phyloP scores from a whole-genome alignment of 345 rosid genomes.

The Aquilaria malaccensis region DNA sequence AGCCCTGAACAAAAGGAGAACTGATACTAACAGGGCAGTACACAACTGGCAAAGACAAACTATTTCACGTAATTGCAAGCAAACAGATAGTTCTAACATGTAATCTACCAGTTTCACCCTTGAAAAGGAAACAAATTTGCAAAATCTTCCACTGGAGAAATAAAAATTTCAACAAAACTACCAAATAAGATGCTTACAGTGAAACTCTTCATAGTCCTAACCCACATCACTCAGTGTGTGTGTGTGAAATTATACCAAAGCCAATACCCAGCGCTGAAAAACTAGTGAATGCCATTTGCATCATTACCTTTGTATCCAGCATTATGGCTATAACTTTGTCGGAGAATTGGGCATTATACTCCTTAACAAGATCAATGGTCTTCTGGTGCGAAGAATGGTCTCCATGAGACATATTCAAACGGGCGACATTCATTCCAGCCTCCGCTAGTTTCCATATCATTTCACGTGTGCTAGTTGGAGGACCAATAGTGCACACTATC shows the following conservation, averaged over 20 bases:
- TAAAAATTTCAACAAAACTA: neutral
- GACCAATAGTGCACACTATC: constrained; percentile 94
- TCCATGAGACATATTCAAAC: constrained; percentile 95
- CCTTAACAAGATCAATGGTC: constrained; percentile 82
- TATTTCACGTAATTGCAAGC: too few relatives aligned
- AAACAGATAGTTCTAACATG: too few relatives aligned
- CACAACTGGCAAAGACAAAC: too few relatives aligned
- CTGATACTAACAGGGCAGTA: too few relatives aligned
- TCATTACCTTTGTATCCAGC: constrained; percentile 88
- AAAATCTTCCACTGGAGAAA: too few relatives aligned
- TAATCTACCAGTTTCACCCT: neutral
- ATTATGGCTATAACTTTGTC: constrained; percentile 85
- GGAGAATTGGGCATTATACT: constrained; percentile 72
- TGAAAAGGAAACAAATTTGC: neutral
- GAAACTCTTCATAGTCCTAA: too few relatives aligned
- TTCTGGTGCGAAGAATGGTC: constrained; percentile 88
- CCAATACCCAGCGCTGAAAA: neutral
- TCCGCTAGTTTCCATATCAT: constrained; percentile 98
- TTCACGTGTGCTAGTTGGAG: constrained; percentile 85
- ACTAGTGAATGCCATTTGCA: neutral
- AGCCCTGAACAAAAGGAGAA: neutral
- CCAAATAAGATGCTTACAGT: neutral
- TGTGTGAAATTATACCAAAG: too few relatives aligned
- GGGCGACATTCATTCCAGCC: constrained; percentile 93
- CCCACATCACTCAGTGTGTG: too few relatives aligned